These are phyloP conservation scores for Inonotus hispidus DNA, from an alignment of 1,284 basidiomycete species.

Conservation along the genomic window DNA sequence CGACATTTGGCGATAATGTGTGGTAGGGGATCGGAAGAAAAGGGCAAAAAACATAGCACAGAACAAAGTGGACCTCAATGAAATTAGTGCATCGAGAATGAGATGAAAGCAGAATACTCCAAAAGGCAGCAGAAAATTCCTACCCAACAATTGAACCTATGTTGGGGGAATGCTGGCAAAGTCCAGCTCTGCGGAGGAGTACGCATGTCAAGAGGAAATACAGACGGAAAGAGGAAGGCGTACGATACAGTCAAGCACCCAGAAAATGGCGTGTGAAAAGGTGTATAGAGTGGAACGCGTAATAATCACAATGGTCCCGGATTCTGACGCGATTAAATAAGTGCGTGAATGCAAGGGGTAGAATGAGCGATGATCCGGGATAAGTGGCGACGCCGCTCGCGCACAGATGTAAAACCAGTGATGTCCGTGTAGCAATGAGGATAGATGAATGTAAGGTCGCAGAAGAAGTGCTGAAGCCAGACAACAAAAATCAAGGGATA, in stretches of 20 bases:
- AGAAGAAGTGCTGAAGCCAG: neutral
- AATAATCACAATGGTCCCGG: slow-evolving; percentile 8
- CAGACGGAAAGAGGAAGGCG: neutral
- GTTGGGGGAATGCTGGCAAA: slow-evolving; percentile 1
- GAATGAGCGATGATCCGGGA: neutral
- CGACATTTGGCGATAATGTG: slow-evolving; percentile 11
- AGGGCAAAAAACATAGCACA: slow-evolving; percentile 6
- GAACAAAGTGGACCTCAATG: slow-evolving; percentile 2
- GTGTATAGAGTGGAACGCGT: neutral
- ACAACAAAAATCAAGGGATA: slow-evolving; percentile 2
- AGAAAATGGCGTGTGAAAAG: neutral
- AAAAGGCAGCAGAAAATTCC: slow-evolving; percentile 1
- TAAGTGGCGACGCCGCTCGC: neutral
- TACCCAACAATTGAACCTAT: neutral
- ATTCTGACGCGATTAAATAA: slow-evolving; percentile 13
- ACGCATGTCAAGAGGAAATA: neutral
- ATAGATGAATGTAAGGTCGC: neutral
- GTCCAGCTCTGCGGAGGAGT: slow-evolving; percentile 9
- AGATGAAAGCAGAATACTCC: slow-evolving; percentile 3
- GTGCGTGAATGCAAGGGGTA: slow-evolving; percentile 5
- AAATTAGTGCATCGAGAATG: slow-evolving; percentile 9
- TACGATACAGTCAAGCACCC: neutral
- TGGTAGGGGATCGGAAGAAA: slow-evolving; percentile 5
- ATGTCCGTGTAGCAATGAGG: slow-evolving; percentile 12
- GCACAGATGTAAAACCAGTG: neutral